Base-by-base conservation (phyloP, 2,329 filamentous ascomycete genomes). In the Xylaria sp. region DNA sequence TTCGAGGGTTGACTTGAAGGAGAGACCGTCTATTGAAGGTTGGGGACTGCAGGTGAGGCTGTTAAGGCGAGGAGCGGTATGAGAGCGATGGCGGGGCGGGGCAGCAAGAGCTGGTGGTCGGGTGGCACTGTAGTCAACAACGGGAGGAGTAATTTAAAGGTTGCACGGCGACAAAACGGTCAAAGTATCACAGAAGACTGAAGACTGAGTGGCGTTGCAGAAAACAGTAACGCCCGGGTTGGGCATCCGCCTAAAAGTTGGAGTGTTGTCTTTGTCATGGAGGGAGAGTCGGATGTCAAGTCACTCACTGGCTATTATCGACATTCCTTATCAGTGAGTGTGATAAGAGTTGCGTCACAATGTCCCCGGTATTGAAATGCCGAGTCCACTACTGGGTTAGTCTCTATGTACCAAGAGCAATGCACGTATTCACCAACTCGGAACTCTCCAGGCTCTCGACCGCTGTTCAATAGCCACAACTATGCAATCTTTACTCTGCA, bases 291-390 rank as follows among this genome's bases (percentile, higher is more conserved):
- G 29, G 25, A 52, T 53, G 37, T 31, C 15, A 29, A 27, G 38
- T 33, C 35, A 29, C 31, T 27, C 27, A 53, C 19, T 38, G 33
- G 25, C 43, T 52, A 44, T 11, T 33, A 41, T 48, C 23, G 47
- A 52, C 15, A 25, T 43, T 55, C 35, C 56, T 63, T 65, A 65
- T 65, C 63, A n/a, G 41, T 23, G n/a, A n/a, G n/a, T n/a, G n/a
- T n/a, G 60, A 65, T 65, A 63, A 65, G 63, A 60, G 52, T 25
- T 60, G 62, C 40, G 43, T 62, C 58, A 58, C 51, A 37, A 31
- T 19, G 29, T 27, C 27, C 21, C 33, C 9, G 27, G 17, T 9
- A n/a, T n/a, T n/a, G n/a, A n/a, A n/a, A 19, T 35, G 13, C 31
- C 7, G 13, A 35, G 13, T 13, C 31, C 31, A 35, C 31, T 35